Percentiles rank a stretch among this genome's conserved stretches.
Evolutionary conservation across 2,329 filamentous ascomycete genomes (phyloP).

Genomic region (Onygenales sp.): DNA sequence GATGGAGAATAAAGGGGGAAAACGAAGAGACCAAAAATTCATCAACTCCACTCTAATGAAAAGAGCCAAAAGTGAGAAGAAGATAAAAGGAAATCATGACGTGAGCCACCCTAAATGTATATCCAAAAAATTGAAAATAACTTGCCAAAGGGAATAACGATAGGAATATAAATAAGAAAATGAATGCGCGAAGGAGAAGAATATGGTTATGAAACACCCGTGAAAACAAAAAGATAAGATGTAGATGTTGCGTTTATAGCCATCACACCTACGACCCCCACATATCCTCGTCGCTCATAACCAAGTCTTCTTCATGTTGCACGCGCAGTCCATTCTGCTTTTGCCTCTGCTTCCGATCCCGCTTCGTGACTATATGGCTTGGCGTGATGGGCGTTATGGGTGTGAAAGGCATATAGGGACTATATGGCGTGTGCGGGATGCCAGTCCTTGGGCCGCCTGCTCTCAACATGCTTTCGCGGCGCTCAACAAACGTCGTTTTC

Average conservation of each 20-base stretch:
- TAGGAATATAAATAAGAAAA: not conserved
- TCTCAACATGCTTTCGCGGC: constrained; percentile 24
- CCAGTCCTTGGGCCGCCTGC: constrained; percentile 35
- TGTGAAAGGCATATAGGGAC: constrained; percentile 42
- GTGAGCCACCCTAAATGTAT: not conserved
- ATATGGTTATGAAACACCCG: not conserved
- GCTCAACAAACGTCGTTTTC: constrained; percentile 40
- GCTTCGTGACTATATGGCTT: constrained; percentile 35
- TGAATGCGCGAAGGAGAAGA: not conserved
- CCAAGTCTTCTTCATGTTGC: constrained; percentile 37
- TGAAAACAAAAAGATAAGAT: not conserved
- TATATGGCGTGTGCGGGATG: constrained; percentile 38
- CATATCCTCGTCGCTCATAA: constrained; percentile 36
- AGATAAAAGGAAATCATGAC: not conserved
- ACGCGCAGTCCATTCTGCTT: constrained; percentile 36
- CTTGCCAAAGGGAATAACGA: not conserved
- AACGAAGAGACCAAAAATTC: too few species aligned
- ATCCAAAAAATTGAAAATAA: not conserved
- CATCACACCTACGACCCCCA: constrained; percentile 27
- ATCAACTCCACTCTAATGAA: too few species aligned
- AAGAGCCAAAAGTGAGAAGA: not conserved
- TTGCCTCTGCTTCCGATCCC: constrained; percentile 32
- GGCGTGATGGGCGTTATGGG: constrained; percentile 41
- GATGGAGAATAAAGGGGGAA: too few species aligned
- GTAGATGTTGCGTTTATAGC: not conserved